Base-by-base conservation (phyloP, 2,329 filamentous ascomycete genomes). In the Venturia nashicola region DNA sequence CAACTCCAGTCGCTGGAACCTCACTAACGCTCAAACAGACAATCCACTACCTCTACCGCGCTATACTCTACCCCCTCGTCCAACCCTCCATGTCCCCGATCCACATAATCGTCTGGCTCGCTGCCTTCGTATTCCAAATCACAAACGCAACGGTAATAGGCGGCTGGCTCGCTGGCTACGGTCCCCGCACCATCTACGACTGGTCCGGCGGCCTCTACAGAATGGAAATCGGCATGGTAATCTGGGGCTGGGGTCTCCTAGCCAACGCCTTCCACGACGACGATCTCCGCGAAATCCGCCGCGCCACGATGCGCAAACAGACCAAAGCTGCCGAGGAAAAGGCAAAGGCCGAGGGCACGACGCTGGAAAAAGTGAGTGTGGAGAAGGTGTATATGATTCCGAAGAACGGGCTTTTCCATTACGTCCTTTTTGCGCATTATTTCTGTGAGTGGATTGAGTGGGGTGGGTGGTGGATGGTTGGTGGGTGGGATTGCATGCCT, bases 381-480 rank as follows among this genome's bases (percentile, higher is more conserved):
- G 83, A 89, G 57, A 96, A 94, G 77, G 84, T 95, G 66, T 97
- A 97, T 74, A 85, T 89, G 77, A 83, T 99, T 62, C 94, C 94
- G 0, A 80, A 90, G 71, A 87, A 87, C 61, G 91, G 92, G 0
- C 76, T 96, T 61, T 99, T 97, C 76, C 80, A 82, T 68, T 87
- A 86, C 70, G 83, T 96, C 72, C 81, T 97, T 65, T 96, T 88
- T 74, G 91, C 94, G 68, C 94, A 99, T 74, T 99, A 97, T 74
- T 80, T 96, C n/a, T 89, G 87, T 72, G 94, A 99, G 77, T 99
- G 94, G 94, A 74, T 96, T 62, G 94, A 99, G 80, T 99, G 94
- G 94, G 75, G 83, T 3, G 94, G 94, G 0, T 99, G 91, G 74
- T 91, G 87, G 79, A 83, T 96, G 74, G 83, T 89, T 68, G 83